Evolutionary conservation across 1,139 yeast species (phyloP), one percentile per base, ranked within the genome.

Genomic region (Pichia kudriavzevii): DNA sequence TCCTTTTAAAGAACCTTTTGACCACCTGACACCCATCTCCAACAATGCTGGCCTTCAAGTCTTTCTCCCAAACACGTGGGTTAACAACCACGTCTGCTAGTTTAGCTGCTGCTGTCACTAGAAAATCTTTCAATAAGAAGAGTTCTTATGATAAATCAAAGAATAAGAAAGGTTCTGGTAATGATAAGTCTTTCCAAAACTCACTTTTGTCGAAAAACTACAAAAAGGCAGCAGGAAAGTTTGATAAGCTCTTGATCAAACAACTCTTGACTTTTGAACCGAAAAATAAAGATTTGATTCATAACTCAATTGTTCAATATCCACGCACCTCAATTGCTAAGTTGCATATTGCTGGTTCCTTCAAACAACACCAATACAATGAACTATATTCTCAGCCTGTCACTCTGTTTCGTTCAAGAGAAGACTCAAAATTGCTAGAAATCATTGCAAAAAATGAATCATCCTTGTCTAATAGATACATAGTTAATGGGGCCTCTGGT

Each of bases 401-500:
- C 3, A 63, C 83, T 1, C 51, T 80, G 41, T 63, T 75, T 3
- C 69, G 73, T 48, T 44, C 56, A 16, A 39, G 41, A 9, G 56
- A 64, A 35, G 60, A 71, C 2, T 31, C 48, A 10, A 41, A 48
- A 23, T 34, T 68, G 6, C 38, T 49, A 9, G 47, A 55, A 2
- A 46, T 66, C 8, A 47, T 61, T 16, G 32, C 49, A n/a, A 41
- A 47, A 5, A 37, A 59, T 6, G 29, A 56, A 1, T 34, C 59
- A 1, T 63, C 74, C 1, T 49, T 53, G 13, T 49, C 59, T 10
- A 80, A 77, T 53, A 66, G 82, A 50, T 48, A 69, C 27, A 64
- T 81, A 32, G 47, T 88, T 16, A 59, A 73, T 22, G 97, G 97
- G 28, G 76, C 69, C 39, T 63, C 73, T 32, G 95, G 95, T 31